Percentiles rank a stretch among this genome's conserved stretches.
Evolutionary conservation across 148 eudicot species (phyloP).

Genomic region (Rhododendron williamsianum): DNA sequence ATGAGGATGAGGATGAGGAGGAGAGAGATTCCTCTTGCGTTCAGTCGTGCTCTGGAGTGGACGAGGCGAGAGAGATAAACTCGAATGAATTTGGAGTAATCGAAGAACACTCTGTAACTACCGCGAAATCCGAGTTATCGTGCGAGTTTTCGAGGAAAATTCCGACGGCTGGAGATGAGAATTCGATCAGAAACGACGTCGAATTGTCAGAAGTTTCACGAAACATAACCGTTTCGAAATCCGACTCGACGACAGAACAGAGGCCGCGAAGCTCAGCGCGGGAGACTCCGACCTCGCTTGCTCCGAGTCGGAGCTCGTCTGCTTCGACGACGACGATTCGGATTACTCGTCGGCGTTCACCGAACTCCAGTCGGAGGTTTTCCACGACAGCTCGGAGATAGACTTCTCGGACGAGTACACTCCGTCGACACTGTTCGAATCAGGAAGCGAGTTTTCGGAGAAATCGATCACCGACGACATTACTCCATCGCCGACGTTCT

Average conservation of each 20-base stretch:
- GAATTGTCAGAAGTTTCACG: conserved; percentile 11
- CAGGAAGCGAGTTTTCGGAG: conserved; percentile 94
- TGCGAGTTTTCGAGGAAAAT: background rate
- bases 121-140: conserved; percentile 9
- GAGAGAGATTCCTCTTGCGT: conserved; percentile 45
- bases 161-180: background rate
- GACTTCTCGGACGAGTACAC: conserved; percentile 54
- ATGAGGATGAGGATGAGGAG: conserved; percentile 13
- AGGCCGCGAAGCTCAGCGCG: conserved; percentile 10
- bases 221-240: conserved; percentile 14
- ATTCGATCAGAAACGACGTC: background rate
- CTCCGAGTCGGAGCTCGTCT: conserved; percentile 57
- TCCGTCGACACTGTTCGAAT: conserved; percentile 56
- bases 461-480: conserved; percentile 38
- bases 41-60: conserved; percentile 53
- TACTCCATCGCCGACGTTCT: conserved; percentile 55
- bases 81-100: conserved; percentile 10
- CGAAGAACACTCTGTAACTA: conserved; percentile 18
- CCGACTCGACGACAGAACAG: conserved; percentile 39
- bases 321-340: conserved; percentile 22
- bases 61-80: conserved; percentile 21
- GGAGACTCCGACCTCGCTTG: conserved; percentile 48
- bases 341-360: conserved; percentile 37
- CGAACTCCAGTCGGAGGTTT: conserved; percentile 42
- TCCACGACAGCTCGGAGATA: conserved; percentile 19